Evolutionary conservation across 1,284 basidiomycete genomes (phyloP).

Genomic region (Coniophora puteana): DNA sequence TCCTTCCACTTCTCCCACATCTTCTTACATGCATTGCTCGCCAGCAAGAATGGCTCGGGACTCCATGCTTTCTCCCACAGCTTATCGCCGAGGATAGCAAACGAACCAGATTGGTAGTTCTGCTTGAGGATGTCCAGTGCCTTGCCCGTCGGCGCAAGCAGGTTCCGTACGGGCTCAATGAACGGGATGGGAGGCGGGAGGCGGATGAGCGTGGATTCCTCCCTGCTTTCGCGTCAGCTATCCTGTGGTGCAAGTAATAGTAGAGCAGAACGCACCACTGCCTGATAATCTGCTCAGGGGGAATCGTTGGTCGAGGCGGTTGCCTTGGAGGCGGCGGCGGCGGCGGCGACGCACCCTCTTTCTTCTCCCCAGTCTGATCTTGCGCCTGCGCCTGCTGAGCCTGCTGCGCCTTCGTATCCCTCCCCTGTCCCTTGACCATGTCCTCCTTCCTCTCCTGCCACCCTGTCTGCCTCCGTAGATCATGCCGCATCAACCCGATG

Average conservation of each 20-base stretch:
- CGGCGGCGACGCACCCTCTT: neutral
- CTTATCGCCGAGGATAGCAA: slow-evolving; percentile 44
- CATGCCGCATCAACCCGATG: slow-evolving; percentile 53
- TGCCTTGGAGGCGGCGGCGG: neutral
- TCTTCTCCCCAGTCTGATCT: slow-evolving; percentile 20
- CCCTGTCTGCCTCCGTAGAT: slow-evolving; percentile 46
- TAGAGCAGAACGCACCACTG: neutral
- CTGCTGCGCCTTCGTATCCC: slow-evolving; percentile 42
- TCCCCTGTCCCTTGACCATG: slow-evolving; percentile 43
- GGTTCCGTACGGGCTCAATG: slow-evolving; percentile 41
- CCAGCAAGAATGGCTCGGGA: slow-evolving; percentile 50
- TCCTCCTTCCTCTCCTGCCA: slow-evolving; percentile 38
- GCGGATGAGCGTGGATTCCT: slow-evolving; percentile 26
- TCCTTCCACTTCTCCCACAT: slow-evolving; percentile 49
- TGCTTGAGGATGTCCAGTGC: slow-evolving; percentile 44
- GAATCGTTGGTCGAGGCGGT: slow-evolving; percentile 5
- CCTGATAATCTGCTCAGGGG: slow-evolving; percentile 3
- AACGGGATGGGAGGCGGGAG: slow-evolving; percentile 35
- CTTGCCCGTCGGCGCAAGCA: slow-evolving; percentile 46
- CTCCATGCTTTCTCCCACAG: slow-evolving; percentile 54
- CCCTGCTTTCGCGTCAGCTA: slow-evolving; percentile 14
- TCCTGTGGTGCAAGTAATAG: neutral
- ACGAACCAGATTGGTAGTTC: slow-evolving; percentile 47
- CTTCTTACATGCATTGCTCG: slow-evolving; percentile 40
- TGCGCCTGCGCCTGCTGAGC: slow-evolving; percentile 41